A percentile compares a stretch with the other conserved stretches of the same genome.
phyloP scores from a whole-genome alignment of 495 filamentous ascomycete species.

The Xylaria castorea region DNA sequence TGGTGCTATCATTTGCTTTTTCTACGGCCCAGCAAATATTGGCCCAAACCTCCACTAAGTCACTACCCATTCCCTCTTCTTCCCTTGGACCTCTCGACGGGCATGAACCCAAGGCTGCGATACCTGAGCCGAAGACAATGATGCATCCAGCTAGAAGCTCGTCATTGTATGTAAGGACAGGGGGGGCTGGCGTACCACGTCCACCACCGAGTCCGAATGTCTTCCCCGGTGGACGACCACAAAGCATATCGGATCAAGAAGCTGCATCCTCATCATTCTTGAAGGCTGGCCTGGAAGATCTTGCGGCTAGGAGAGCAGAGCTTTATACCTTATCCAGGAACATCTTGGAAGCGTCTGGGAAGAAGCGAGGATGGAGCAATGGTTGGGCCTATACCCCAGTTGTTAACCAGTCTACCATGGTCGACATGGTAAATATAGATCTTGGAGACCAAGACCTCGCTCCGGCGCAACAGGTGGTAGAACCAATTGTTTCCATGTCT shows the following conservation, averaged over 20 bases:
- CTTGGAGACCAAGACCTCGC: conserved; percentile 45
- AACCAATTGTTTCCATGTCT: conserved; percentile 37
- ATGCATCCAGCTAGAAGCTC: conserved; percentile 65
- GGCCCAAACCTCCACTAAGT: conserved; percentile 73
- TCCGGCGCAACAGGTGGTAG: conserved; percentile 30
- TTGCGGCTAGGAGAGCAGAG: conserved; percentile 83
- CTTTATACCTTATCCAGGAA: conserved; percentile 80
- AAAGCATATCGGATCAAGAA: conserved; percentile 39
- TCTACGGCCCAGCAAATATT: conserved; percentile 79
- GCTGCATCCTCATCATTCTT: conserved; percentile 46
- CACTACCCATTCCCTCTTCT: conserved; percentile 69
- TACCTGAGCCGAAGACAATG: conserved; percentile 68
- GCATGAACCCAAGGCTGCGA: conserved; percentile 58
- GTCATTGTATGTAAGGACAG: conserved; percentile 51
- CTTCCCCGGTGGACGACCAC: conserved; percentile 46
- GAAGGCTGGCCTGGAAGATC: conserved; percentile 76
- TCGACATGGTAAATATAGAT: conserved; percentile 63
- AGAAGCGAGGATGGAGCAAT: conserved; percentile 74
- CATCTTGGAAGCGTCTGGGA: conserved; percentile 75
- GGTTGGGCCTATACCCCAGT: conserved; percentile 74
- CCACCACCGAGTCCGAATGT: conserved; percentile 54
- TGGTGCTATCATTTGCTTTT: conserved; percentile 86
- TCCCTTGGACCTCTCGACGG: conserved; percentile 53
- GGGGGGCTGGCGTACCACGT: conserved; percentile 31
- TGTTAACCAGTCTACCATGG: conserved; percentile 56